Conservation (phyloP, 2,329 filamentous ascomycete species). For the Fusarium avenaceum region DNA sequence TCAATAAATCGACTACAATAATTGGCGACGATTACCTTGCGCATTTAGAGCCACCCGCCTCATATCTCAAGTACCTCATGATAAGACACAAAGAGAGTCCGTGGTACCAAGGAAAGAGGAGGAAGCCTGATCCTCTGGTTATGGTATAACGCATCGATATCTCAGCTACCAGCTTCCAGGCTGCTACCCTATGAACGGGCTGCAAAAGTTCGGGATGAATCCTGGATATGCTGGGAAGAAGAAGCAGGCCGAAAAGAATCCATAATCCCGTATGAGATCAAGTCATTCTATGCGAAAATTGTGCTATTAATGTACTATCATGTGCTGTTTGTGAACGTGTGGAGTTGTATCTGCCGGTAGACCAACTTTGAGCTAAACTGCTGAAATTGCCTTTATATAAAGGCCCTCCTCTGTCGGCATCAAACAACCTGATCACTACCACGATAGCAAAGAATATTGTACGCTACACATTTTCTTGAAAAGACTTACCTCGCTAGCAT, state of each 20-base stretch:
- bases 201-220: slow-evolving; percentile 11
- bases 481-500: background rate
- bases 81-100: slow-evolving; percentile 1
- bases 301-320: background rate
- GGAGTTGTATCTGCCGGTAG: no score
- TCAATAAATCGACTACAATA: slow-evolving; percentile 43
- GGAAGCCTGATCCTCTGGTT: slow-evolving; percentile 16
- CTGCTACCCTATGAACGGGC: slow-evolving; percentile 23
- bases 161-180: slow-evolving; percentile 8
- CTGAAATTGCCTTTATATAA: no score
- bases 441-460: background rate
- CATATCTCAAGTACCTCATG: slow-evolving; percentile 7
- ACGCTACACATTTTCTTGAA: background rate
- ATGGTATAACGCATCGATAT: slow-evolving; percentile 11
- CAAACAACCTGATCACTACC: no score
- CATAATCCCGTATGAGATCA: background rate
- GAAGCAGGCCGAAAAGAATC: slow-evolving; percentile 3
- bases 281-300: background rate
- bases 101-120: slow-evolving; percentile 22
- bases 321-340: background rate
- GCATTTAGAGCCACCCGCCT: background rate
- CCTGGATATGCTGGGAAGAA: slow-evolving; percentile 4
- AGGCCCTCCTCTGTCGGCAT: no score
- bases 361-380: no score
- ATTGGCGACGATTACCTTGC: slow-evolving; percentile 20